phyloP scores from a whole-genome alignment of 768 basidiomycete species.

The Pisolithus tinctorius region DNA sequence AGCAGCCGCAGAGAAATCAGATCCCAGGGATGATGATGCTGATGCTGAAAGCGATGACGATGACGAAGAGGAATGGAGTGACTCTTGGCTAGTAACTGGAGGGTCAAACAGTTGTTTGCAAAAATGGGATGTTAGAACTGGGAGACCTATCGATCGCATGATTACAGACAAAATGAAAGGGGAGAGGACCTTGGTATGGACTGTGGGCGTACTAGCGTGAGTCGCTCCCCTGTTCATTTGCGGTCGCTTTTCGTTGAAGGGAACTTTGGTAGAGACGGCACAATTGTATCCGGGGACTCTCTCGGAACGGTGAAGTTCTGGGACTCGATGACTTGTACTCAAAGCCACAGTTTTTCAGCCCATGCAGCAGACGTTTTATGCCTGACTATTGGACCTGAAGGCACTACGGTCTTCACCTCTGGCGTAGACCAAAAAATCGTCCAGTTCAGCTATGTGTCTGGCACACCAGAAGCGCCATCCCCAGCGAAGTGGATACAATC shows the following conservation, averaged over 20 bases:
- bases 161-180: slow-evolving; percentile 80
- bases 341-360: slow-evolving; percentile 76
- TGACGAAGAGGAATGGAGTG: slow-evolving; percentile 57
- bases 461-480: slow-evolving; percentile 26
- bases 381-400: slow-evolving; percentile 79
- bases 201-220: slow-evolving; percentile 81
- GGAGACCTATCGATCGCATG: slow-evolving; percentile 72
- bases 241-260: neutral
- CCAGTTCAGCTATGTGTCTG: slow-evolving; percentile 57
- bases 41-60: slow-evolving; percentile 29
- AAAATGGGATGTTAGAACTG: slow-evolving; percentile 83
- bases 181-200: slow-evolving; percentile 90
- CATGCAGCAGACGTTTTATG: slow-evolving; percentile 93
- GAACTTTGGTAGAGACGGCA: slow-evolving; percentile 61
- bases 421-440: slow-evolving; percentile 80
- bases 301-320: slow-evolving; percentile 94
- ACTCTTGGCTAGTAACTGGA: slow-evolving; percentile 86
- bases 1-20: slow-evolving; percentile 10
- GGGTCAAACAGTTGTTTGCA: slow-evolving; percentile 89
- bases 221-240: slow-evolving; percentile 12
- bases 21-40: slow-evolving; percentile 6
- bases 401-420: slow-evolving; percentile 79
- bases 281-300: slow-evolving; percentile 91
- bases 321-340: slow-evolving; percentile 89
- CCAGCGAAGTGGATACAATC: slow-evolving; percentile 72